Base-by-base conservation (phyloP, 345 rosid species). In the Laguncularia racemosa region DNA sequence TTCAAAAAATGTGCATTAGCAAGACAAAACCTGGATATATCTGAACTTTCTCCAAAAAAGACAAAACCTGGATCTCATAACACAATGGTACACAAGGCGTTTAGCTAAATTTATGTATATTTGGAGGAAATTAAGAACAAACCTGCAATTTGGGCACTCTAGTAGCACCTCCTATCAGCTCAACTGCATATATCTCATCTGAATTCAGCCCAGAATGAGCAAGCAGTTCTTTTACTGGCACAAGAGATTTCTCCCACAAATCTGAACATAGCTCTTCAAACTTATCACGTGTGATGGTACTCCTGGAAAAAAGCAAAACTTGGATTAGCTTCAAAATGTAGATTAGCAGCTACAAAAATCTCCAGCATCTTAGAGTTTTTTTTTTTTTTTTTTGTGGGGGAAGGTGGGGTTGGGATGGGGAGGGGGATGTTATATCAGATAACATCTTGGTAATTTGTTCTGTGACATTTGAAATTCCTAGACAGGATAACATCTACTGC, bases 91-190 rank as follows among this genome's bases (percentile, higher is more conserved):
- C 9, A 33, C 40, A 33, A 33, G 40, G 40, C 40, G 7, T 33
- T 33, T 33, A 33, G 40, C 40, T 33, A 9, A 33, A 3, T 46
- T 52, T 23, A 23, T 18, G 55, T 18, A 28, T 49, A 49, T 52
- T 20, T 38, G 48, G 43, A 52, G 68, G 48, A 53, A 56, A 57
- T 52, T 48, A 40, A 54, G 44, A 44, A 56, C 78, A 60, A 70
- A 95, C 99, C 97, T 95, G 96, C 78, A 95, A 83, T 75, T 95
- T 95, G 60, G 99, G 99, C 59, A 95, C 97, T 78, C 99, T 81
- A 48, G 96, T 90, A 60, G 96, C 97, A 52, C 99, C 99, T 69
- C 99, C 99, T 43, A 95, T 88, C 51, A 95, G 73, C 65, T 95
- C 99, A 52, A 90, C 93, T 6, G 96, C 99, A 79, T 70, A 76